These are phyloP conservation scores for Selaginella tamariscina DNA, from an alignment of 75 land plant genomes.

Conservation along the genomic window DNA sequence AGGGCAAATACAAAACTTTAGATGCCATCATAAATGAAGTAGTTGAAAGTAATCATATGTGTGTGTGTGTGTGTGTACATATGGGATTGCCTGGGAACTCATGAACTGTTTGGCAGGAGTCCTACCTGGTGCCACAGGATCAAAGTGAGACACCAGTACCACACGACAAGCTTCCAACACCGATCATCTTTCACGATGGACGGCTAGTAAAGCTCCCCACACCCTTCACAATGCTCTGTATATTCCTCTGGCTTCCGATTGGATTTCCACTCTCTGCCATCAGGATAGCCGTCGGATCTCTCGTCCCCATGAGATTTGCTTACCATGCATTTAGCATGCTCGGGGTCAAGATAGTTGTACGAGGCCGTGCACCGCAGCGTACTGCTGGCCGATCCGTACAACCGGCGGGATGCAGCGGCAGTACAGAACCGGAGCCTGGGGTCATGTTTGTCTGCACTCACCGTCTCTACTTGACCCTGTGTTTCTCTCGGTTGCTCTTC, in stretches of 20 bases:
- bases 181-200: constrained; percentile 30
- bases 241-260: constrained; percentile 23
- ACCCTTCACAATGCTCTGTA: constrained; percentile 14
- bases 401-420: neutral
- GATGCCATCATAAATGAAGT: neutral
- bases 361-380: constrained; percentile 30
- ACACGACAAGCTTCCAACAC: constrained; percentile 15
- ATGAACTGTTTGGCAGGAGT: constrained; percentile 29
- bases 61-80: too few relatives aligned
- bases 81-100: neutral
- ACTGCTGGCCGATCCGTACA: neutral
- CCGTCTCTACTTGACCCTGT: constrained; percentile 24
- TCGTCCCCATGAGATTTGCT: constrained; percentile 19
- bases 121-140: constrained; percentile 42
- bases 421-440: constrained; percentile 10
- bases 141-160: constrained; percentile 10
- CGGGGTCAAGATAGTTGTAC: constrained; percentile 18
- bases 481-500: constrained; percentile 48
- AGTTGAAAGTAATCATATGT: too few relatives aligned
- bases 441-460: constrained; percentile 28
- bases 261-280: constrained; percentile 17
- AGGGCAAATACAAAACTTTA: too few relatives aligned
- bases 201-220: constrained; percentile 23
- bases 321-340: constrained; percentile 1
- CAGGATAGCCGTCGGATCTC: constrained; percentile 12